phyloP scores from a whole-genome alignment of 257 asterid species.

The Orobanche coerulescens region DNA sequence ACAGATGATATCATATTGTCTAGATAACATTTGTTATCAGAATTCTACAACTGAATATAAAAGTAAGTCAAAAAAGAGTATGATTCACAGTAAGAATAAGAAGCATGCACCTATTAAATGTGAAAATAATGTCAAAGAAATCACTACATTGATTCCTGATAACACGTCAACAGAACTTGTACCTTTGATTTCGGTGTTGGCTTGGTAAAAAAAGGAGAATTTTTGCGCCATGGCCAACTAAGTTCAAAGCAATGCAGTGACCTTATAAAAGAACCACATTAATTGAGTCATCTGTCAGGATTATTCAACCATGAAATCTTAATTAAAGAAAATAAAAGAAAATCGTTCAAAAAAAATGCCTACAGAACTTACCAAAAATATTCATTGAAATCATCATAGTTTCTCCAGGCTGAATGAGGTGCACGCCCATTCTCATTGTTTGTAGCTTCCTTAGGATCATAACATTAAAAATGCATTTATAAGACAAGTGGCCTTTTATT shows the following conservation, averaged over 20 bases:
- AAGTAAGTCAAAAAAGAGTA: slow-evolving; percentile 7
- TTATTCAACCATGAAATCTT: slow-evolving; percentile 2
- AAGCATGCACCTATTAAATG: neutral
- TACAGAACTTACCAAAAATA: slow-evolving; percentile 70
- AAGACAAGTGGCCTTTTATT: neutral
- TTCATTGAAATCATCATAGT: slow-evolving; percentile 95
- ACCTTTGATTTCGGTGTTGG: slow-evolving; percentile 91
- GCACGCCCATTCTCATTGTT: slow-evolving; percentile 91
- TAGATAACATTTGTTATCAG: neutral
- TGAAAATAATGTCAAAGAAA: slow-evolving; percentile 8
- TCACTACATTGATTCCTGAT: neutral
- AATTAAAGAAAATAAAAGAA: neutral
- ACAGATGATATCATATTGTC: neutral
- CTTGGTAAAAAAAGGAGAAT: slow-evolving; percentile 57
- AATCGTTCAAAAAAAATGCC: neutral
- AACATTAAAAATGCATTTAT: slow-evolving; percentile 10
- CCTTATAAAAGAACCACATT: slow-evolving; percentile 35
- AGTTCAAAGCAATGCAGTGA: slow-evolving; percentile 87
- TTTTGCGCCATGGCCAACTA: slow-evolving; percentile 92
- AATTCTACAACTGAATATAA: neutral
- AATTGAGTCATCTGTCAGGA: slow-evolving; percentile 11
- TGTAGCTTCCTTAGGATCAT: slow-evolving; percentile 66
- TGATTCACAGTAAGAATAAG: slow-evolving; percentile 1
- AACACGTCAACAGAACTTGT: slow-evolving; percentile 8
- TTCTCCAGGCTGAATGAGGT: slow-evolving; percentile 99